Evolutionary conservation across 1,284 basidiomycete species (phyloP), one percentile per base, ranked within the genome.

Genomic region (Phellopilus nigrolimitatus): DNA sequence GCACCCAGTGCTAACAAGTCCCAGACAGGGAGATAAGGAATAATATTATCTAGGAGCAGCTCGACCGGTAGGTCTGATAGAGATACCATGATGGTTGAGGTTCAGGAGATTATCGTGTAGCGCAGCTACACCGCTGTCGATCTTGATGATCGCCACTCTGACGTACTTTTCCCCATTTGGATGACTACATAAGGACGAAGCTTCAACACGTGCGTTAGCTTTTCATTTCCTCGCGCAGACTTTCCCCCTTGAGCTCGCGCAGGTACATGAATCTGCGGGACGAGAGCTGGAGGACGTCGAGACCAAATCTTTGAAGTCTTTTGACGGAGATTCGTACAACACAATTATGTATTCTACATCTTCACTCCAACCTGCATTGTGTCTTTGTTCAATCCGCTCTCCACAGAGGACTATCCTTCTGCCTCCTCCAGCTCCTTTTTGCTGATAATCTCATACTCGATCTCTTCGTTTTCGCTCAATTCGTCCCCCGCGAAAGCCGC

Each of bases 21-120:
- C n/a, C 61, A 57, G n/a, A 81, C 64, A 4, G 75, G 65, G 24
- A 91, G 68, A 5, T 66, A 62, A 10, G 84, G 83, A 4, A 93
- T 68, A 13, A 94, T 56, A 60, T 84, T 74, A 63, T 93, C 88
- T 25, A 91, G 65, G 27, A 91, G 65, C 25, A 92, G 69, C 63
- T 94, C 91, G 15, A 84, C 63, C 4, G 86, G 86, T 5, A 89
- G 59, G 49, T 83, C 74, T 19, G 71, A 59, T 19, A 85, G 57
- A 46, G 58, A 60, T 8, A 64, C 47, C 68, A 73, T 56, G 28
- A 30, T 30, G 28, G 28, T 30, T 30, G 6, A 12, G 28, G 28
- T 30, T 12, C 28, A 30, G 12, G 28, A 30, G 12, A 30, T 6
- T n/a, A n/a, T n/a, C n/a, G n/a, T 6, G 28, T 30, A 7, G n/a